Evolutionary conservation across 31 red algal genomes (phyloP), one percentile per base, ranked within the genome.

Genomic region (Odonthalia washingtoniensis): DNA sequence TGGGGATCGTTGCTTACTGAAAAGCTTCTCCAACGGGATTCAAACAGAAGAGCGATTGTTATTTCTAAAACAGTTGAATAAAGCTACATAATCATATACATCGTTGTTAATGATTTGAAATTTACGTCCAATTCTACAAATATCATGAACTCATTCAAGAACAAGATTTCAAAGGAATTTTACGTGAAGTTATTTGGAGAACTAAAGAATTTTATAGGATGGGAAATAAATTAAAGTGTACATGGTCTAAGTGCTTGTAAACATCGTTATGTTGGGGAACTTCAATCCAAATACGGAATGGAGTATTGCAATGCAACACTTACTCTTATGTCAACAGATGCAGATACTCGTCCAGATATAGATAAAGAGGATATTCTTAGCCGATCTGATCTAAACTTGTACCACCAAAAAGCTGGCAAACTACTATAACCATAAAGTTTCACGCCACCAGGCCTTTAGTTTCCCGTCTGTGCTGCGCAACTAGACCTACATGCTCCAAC

Each of bases 131-230:
- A 72, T 66, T 43, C 24, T 46, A 1, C 66, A 21, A 3, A 70
- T 17, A 33, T 85, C 3, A 35, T 85, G 1, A 43, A 2, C 16
- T 1, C 37, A 4, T 85, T 85, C 38, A 85, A 85, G 28, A 1
- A 72, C 21, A 70, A 73, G 18, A 6, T 85, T 2, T 49, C 41
- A 24, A 14, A 63, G 49, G 46, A 2, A 2, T 72, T 85, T 40
- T 63, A 85, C 46, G 41, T 85, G 33, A 85, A 85, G 28, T 40
- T 85, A 1, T 85, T 49, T 52, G 65, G 81, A 26, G 30, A 72
- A 49, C 81, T 85, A 2, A 45, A 85, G 46, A 2, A 52, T 39
- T 85, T 85, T 35, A 72, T 85, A 16, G 67, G 65, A 45, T 85
- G 63, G 81, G 40, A 24, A 3, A 85, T 34, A 12, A 12, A 70